Base-by-base conservation (phyloP, 441 rosid species). In the Bruguiera hainesii region DNA sequence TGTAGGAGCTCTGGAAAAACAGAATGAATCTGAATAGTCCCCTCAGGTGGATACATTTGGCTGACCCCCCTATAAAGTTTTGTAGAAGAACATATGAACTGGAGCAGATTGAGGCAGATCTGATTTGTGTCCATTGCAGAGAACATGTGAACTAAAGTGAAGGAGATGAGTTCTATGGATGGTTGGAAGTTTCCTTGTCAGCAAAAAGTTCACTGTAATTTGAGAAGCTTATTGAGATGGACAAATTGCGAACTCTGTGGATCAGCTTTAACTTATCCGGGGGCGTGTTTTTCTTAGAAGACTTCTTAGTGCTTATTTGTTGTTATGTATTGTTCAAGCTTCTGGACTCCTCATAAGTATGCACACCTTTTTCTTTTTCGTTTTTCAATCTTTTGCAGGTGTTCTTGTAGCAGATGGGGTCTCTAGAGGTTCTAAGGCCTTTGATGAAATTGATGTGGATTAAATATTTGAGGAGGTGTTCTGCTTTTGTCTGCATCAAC, bases 351-450 rank as follows among this genome's bases (percentile, higher is more conserved):
- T 81, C 78, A 76, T 86, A 74, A 85, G 78, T 79, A 66, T 73
- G 79, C 67, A 72, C 75, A 60, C 69, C 75, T 76, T 30, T 80
- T 71, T 84, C 76, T 76, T 79, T 16, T 80, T 66, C 82, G 77
- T 79, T 80, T 78, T 73, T 82, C 76, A 69, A 77, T 83, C 79
- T 81, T 77, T 82, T 89, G 93, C 95, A 89, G 98, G 96, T 83
- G 61, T 75, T 59, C 81, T 61, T 80, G 75, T 71, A 78, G 81
- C 58, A 50, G 72, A 74, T 70, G 76, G 84, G 81, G 79, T 81
- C 80, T 81, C 80, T 81, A 68, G 66, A 77, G 66, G 73, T 78
- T 79, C 70, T 83, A 76, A 81, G 62, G 69, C 67, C 51, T 59
- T 35, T 56, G 88, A 82, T 77, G 81, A 75, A 70, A 78, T 81